Evolutionary conservation across 805 yeast species (phyloP).

Genomic region (Wickerhamiella australiensis): DNA sequence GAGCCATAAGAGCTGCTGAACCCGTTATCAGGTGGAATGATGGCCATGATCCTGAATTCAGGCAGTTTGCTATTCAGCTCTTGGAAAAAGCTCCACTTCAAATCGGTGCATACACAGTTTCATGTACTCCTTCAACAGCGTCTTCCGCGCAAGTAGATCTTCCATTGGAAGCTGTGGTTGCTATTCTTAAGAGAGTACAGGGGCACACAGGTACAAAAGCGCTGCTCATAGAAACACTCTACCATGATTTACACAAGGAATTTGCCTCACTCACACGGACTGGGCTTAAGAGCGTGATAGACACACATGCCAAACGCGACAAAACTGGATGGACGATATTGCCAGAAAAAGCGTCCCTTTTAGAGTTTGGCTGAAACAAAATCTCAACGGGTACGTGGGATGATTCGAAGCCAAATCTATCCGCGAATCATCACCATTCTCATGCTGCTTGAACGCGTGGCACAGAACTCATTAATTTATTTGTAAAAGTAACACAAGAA

Average conservation of each 20-base stretch:
- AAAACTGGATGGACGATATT: conserved; percentile 1
- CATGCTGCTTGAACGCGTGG: no score
- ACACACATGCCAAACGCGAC: conserved; percentile 1
- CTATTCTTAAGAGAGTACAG: neutral
- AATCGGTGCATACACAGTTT: neutral
- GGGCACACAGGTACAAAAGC: conserved; percentile 7
- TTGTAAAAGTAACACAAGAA: no score
- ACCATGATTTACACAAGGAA: conserved; percentile 3
- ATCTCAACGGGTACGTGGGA: no score
- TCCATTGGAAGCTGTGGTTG: neutral
- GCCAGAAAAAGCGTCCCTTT: neutral
- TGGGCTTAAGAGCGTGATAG: neutral
- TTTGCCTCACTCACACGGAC: neutral
- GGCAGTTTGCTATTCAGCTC: neutral
- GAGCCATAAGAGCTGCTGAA: neutral
- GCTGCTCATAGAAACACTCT: neutral
- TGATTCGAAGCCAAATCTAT: no score
- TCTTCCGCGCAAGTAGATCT: neutral
- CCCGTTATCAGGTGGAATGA: neutral
- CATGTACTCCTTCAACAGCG: neutral
- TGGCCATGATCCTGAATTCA: neutral
- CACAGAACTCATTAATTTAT: no score
- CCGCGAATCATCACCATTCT: no score
- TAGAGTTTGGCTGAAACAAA: no score
- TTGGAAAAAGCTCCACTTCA: neutral